Evolutionary conservation across 257 asterid species (phyloP).

Genomic region (Solanum appendiculatum): DNA sequence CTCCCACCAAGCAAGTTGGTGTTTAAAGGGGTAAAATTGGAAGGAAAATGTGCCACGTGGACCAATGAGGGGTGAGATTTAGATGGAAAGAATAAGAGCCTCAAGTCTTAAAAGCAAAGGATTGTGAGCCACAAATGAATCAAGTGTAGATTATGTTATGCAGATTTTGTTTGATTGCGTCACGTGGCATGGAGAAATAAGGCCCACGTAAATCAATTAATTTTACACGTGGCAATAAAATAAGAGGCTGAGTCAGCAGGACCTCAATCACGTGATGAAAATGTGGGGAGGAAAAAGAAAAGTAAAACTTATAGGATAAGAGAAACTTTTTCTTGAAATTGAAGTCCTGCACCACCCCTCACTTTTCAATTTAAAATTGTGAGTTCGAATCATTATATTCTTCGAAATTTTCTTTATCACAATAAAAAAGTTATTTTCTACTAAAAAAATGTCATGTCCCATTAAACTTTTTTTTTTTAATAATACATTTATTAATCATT

Average conservation of each 20-base stretch:
- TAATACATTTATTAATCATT: too few relatives aligned
- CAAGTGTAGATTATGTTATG: not conserved
- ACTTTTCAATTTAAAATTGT: too few relatives aligned
- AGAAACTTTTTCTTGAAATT: not conserved
- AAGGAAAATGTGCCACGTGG: not conserved
- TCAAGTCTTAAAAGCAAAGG: not conserved
- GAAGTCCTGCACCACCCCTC: too few relatives aligned
- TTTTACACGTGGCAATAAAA: not conserved
- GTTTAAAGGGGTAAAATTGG: not conserved
- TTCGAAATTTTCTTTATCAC: not conserved
- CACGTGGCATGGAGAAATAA: not conserved
- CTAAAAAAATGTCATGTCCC: not conserved
- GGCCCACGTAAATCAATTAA: not conserved
- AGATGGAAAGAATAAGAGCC: not conserved
- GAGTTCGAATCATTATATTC: too few relatives aligned
- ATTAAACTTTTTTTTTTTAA: not conserved
- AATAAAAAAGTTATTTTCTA: not conserved
- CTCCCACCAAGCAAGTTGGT: not conserved
- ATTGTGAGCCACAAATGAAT: not conserved
- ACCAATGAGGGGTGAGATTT: not conserved
- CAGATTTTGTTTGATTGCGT: not conserved
- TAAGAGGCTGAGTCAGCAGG: not conserved
- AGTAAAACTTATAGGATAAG: too few relatives aligned
- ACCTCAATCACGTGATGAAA: not conserved
- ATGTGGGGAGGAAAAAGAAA: not conserved